Conservation (phyloP, 2,329 filamentous ascomycete genomes). For the Xylariaceae sp. region DNA sequence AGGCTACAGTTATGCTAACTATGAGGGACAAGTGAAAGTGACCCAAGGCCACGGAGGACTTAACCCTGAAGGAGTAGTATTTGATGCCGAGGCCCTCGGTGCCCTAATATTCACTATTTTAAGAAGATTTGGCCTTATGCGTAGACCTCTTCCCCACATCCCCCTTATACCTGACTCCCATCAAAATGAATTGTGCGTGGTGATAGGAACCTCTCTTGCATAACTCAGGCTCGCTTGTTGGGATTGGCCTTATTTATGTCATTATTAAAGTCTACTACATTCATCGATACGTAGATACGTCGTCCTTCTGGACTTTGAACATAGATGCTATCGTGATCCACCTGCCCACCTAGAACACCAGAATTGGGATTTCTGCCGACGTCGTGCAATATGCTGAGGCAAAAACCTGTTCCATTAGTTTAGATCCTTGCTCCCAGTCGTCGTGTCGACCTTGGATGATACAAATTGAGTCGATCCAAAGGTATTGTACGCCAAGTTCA, state of each 20-base stretch:
- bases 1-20: too few relatives aligned
- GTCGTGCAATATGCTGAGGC: too few relatives aligned
- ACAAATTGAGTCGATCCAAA: slow-evolving; percentile 2
- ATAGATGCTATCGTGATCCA: too few relatives aligned
- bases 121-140: slow-evolving; percentile 7
- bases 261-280: slow-evolving; percentile 5
- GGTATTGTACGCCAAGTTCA: not conserved
- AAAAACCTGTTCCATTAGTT: too few relatives aligned
- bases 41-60: too few relatives aligned
- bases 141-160: slow-evolving; percentile 8
- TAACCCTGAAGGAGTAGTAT: too few relatives aligned
- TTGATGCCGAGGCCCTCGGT: not conserved
- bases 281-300: too few relatives aligned
- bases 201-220: slow-evolving; percentile 13
- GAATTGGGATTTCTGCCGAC: too few relatives aligned
- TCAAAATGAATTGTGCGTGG: slow-evolving; percentile 8
- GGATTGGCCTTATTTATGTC: slow-evolving; percentile 1
- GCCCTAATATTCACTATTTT: not conserved
- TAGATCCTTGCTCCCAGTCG: slow-evolving; percentile 2
- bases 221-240: slow-evolving; percentile 12
- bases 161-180: slow-evolving; percentile 3
- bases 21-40: too few relatives aligned
- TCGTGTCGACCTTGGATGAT: too few relatives aligned
- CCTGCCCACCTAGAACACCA: too few relatives aligned
- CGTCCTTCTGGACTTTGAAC: too few relatives aligned